A percentile compares a stretch with the other conserved stretches of the same genome.
These are phyloP conservation scores for Lichtheimia corymbifera DNA, from an alignment of 371 early-diverging fungal genomes.

Conservation along the genomic window DNA sequence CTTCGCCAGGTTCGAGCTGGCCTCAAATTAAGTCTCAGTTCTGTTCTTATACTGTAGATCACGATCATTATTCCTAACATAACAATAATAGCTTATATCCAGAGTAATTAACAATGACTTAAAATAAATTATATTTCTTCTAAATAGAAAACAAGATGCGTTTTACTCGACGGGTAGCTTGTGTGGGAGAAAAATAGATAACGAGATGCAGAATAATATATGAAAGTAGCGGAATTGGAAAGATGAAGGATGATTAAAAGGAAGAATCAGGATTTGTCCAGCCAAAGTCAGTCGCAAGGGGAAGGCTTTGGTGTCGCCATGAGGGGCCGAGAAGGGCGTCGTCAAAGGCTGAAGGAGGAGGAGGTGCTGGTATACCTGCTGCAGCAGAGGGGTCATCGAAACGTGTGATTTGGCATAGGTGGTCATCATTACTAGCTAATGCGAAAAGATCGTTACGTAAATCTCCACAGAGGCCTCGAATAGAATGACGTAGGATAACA, in stretches of 20 bases:
- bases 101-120: too few relatives aligned
- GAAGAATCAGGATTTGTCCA: conserved; percentile 8
- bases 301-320: conserved; percentile 46
- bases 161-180: too few relatives aligned
- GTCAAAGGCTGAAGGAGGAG: conserved; percentile 4
- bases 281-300: conserved; percentile 17
- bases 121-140: too few relatives aligned
- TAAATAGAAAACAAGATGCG: too few relatives aligned
- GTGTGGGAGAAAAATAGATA: too few relatives aligned
- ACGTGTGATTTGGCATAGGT: conserved; percentile 34
- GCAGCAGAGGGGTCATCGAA: conserved; percentile 21
- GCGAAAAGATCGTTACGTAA: conserved; percentile 50
- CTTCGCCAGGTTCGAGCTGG: too few relatives aligned
- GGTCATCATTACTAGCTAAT: conserved; percentile 36
- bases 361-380: not conserved
- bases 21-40: too few relatives aligned
- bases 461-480: conserved; percentile 59
- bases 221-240: too few relatives aligned
- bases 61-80: too few relatives aligned
- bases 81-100: too few relatives aligned
- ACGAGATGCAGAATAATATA: too few relatives aligned
- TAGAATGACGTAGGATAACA: conserved; percentile 58
- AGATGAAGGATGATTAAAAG: not conserved
- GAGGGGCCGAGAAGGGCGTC: not conserved
- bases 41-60: too few relatives aligned